phyloP scores from a whole-genome alignment of 2,329 filamentous ascomycete genomes.

The Helotiales sp. region DNA sequence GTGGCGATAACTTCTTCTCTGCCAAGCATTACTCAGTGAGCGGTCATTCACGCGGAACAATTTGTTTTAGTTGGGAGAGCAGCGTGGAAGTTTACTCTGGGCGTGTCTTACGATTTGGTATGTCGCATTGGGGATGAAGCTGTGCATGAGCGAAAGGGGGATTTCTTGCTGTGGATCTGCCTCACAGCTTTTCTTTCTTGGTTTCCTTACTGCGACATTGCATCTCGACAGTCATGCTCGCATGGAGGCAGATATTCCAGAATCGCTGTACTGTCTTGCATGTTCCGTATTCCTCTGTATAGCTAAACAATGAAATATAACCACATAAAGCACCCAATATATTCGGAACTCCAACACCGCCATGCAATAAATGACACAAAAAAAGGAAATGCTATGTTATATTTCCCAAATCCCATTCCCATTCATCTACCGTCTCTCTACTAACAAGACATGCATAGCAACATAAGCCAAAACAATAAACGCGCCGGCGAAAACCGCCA shows the following conservation, averaged over 20 bases:
- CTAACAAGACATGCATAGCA: constrained; percentile 90
- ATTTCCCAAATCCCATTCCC: neutral
- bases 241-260: too few species aligned
- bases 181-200: neutral
- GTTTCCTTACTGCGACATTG: too few species aligned
- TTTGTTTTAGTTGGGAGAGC: too few species aligned
- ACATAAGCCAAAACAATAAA: constrained; percentile 89
- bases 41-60: too few species aligned
- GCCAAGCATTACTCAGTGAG: too few species aligned
- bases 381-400: neutral
- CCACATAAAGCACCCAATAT: neutral
- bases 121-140: too few species aligned
- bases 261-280: neutral
- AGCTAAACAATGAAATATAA: neutral
- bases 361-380: constrained; percentile 9
- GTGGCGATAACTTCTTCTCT: too few species aligned
- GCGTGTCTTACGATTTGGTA: too few species aligned
- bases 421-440: constrained; percentile 76
- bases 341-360: neutral
- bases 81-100: too few species aligned
- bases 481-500: constrained; percentile 79
- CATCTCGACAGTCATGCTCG: too few species aligned
- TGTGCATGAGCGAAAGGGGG: too few species aligned
- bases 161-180: too few species aligned
- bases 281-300: neutral